phyloP scores from a whole-genome alignment of 176 grass and related monocot genomes.

The Eragrostis nindensis region DNA sequence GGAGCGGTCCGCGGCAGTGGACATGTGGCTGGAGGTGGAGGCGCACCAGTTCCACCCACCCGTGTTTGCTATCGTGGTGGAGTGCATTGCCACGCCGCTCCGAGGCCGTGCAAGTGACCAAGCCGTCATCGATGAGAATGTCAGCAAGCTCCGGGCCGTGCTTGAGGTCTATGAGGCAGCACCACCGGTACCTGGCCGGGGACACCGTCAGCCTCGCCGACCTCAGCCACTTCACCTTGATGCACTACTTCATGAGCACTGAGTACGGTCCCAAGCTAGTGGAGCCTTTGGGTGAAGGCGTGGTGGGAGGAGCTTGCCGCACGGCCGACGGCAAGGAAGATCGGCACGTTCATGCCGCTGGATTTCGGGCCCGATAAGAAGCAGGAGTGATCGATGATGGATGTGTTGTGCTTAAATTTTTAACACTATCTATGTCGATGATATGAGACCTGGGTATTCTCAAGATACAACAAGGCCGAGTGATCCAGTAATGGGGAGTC shows the following conservation, averaged over 20 bases:
- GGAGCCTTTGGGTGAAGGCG: slow-evolving; percentile 31
- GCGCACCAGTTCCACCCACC: slow-evolving; percentile 4
- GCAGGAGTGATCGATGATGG: no score
- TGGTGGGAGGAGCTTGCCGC: slow-evolving; percentile 58
- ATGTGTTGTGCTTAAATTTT: no score
- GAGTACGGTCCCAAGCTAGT: slow-evolving; percentile 24
- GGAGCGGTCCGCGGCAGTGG: slow-evolving; percentile 15
- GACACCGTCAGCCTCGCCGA: slow-evolving; percentile 50
- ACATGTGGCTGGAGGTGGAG: slow-evolving; percentile 42
- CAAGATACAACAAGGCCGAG: no score
- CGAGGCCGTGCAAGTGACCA: slow-evolving; percentile 38
- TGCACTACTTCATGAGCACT: slow-evolving; percentile 47
- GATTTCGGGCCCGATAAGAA: background rate
- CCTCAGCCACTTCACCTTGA: slow-evolving; percentile 50
- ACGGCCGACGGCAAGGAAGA: slow-evolving; percentile 25
- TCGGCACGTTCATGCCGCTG: background rate
- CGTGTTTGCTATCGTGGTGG: background rate
- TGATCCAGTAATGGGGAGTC: no score
- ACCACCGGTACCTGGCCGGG: slow-evolving; percentile 39
- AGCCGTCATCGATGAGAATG: slow-evolving; percentile 24
- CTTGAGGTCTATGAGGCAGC: slow-evolving; percentile 47
- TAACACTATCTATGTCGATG: no score
- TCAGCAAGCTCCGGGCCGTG: slow-evolving; percentile 33
- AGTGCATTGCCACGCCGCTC: slow-evolving; percentile 32
- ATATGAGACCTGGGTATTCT: no score